These are phyloP conservation scores for Aspergillus texensis DNA, from an alignment of 2,329 filamentous ascomycete genomes.

Conservation along the genomic window DNA sequence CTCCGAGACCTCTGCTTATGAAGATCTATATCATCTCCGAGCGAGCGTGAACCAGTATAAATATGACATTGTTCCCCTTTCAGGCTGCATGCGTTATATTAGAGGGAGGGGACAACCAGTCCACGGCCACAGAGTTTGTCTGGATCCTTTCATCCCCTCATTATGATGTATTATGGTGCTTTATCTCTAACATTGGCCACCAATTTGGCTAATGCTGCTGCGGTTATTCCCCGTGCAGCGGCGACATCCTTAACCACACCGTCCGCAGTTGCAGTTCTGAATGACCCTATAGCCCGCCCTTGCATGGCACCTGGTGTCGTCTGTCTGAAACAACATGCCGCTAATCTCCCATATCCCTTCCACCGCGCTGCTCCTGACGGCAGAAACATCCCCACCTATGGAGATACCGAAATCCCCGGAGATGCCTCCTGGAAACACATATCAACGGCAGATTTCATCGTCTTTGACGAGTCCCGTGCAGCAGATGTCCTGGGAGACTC, in stretches of 20 bases:
- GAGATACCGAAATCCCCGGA: background rate
- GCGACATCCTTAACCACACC: background rate
- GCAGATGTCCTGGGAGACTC: background rate
- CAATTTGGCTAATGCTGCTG: background rate
- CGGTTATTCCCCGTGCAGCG: background rate
- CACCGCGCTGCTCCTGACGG: background rate
- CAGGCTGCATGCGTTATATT: background rate
- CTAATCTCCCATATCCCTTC: conserved; percentile 1
- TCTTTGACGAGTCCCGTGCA: conserved; percentile 9
- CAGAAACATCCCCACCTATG: background rate
- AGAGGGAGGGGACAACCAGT: background rate
- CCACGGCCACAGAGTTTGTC: background rate
- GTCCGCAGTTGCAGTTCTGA: background rate
- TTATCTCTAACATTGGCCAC: background rate
- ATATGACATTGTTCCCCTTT: background rate
- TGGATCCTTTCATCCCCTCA: background rate
- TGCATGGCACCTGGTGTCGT: background rate
- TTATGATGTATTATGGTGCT: background rate
- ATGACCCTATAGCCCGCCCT: background rate
- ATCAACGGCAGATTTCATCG: conserved; percentile 1
- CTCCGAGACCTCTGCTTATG: background rate
- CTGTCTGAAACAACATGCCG: background rate
- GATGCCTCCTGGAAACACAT: background rate
- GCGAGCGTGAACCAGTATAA: background rate
- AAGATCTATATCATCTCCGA: background rate